These are phyloP conservation scores for Aspergillus tamarii DNA, from an alignment of 2,329 filamentous ascomycete genomes.

Conservation along the genomic window DNA sequence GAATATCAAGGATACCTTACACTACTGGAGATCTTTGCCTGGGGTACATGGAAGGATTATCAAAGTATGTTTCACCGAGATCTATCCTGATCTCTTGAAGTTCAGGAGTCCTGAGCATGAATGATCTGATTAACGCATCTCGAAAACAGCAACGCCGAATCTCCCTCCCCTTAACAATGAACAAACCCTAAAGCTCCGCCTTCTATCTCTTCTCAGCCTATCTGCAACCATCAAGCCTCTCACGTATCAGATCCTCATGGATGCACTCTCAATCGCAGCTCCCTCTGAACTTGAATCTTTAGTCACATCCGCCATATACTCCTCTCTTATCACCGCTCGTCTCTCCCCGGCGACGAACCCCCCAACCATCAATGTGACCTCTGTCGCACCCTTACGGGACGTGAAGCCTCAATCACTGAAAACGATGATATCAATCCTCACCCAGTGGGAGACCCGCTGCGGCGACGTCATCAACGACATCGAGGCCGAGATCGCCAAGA, in stretches of 20 bases:
- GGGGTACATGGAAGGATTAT: conserved; percentile 86
- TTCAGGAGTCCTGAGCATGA: not conserved
- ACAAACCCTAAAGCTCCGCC: conserved; percentile 83
- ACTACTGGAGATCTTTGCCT: conserved; percentile 85
- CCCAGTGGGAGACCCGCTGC: conserved; percentile 79
- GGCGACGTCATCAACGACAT: conserved; percentile 72
- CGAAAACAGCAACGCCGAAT: conserved; percentile 45
- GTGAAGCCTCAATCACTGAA: conserved; percentile 74
- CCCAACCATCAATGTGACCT: conserved; percentile 74
- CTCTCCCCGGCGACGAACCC: conserved; percentile 84
- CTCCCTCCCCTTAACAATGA: conserved; percentile 73
- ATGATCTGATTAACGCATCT: not conserved
- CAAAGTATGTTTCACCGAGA: conserved; percentile 49
- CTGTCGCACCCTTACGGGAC: conserved; percentile 84
- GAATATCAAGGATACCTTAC: conserved; percentile 68
- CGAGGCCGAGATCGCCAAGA: conserved; percentile 71
- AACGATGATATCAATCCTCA: conserved; percentile 68
- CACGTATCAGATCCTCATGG: conserved; percentile 71
- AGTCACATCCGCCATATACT: conserved; percentile 85
- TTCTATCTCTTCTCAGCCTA: conserved; percentile 84
- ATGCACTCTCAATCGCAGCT: conserved; percentile 67
- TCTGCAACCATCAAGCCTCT: conserved; percentile 69
- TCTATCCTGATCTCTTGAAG: no score
- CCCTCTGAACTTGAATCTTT: conserved; percentile 78
- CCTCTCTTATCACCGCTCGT: conserved; percentile 77